phyloP scores from a whole-genome alignment of 2,329 filamentous ascomycete species.

The Diaporthe sp. region DNA sequence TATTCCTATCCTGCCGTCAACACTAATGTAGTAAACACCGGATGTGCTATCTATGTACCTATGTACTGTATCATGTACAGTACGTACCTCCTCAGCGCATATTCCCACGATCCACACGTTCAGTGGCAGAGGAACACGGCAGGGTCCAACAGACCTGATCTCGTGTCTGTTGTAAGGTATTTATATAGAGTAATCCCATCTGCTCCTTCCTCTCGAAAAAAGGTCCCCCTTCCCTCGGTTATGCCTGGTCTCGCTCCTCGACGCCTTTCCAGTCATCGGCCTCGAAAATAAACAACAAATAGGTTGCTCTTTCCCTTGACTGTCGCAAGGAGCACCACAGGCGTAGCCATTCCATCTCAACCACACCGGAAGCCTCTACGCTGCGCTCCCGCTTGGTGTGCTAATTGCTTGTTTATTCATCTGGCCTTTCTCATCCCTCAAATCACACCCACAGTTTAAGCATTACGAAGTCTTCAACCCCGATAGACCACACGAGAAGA shows the following conservation, averaged over 20 bases:
- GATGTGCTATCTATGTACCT: neutral
- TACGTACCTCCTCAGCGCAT: neutral
- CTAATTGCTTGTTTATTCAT: conserved; percentile 11
- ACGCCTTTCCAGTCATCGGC: conserved; percentile 18
- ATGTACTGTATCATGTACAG: conserved; percentile 18
- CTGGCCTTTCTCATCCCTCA: neutral
- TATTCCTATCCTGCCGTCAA: conserved; percentile 18
- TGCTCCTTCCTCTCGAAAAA: conserved; percentile 3
- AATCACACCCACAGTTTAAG: neutral
- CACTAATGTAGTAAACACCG: neutral
- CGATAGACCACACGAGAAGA: neutral
- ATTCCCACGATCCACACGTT: neutral
- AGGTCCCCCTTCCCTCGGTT: neutral
- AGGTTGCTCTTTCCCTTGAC: conserved; percentile 32
- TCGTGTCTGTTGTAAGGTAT: conserved; percentile 13
- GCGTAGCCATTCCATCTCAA: neutral
- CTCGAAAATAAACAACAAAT: neutral
- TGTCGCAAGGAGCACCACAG: conserved; percentile 19
- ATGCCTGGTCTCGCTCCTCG: conserved; percentile 21
- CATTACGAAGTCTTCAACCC: neutral
- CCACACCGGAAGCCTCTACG: neutral
- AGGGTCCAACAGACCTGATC: conserved; percentile 4
- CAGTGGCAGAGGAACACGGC: neutral
- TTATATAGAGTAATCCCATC: neutral
- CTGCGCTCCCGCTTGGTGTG: neutral